phyloP scores from a whole-genome alignment of 495 filamentous ascomycete genomes.

The Cercophora sp. region DNA sequence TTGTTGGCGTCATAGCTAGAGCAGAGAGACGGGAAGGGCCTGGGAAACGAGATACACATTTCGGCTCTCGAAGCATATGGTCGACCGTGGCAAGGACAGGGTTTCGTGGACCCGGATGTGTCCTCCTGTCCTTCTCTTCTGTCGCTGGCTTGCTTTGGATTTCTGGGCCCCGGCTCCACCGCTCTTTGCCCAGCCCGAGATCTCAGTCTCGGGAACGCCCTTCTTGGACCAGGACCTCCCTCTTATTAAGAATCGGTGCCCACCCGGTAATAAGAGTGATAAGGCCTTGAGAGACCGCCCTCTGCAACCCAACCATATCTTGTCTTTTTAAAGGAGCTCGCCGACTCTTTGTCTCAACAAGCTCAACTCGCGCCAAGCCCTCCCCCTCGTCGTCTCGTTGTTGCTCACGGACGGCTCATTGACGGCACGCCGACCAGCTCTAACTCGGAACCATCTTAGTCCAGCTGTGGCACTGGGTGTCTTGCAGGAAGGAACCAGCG shows the following conservation, averaged over 20 bases:
- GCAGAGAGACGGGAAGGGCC: not conserved
- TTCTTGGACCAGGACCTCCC: not conserved
- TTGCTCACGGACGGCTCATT: not conserved
- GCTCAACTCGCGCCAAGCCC: no score
- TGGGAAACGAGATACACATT: not conserved
- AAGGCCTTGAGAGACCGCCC: not conserved
- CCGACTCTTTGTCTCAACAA: not conserved
- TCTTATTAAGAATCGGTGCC: not conserved
- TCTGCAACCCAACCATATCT: not conserved
- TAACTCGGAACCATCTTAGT: not conserved
- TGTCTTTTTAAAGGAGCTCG: not conserved
- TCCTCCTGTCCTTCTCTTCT: conserved; percentile 10
- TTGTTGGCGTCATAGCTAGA: conserved; percentile 1
- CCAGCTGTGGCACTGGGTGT: conserved; percentile 8
- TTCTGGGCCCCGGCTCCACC: conserved; percentile 14
- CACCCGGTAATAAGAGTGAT: conserved; percentile 1
- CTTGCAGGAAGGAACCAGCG: not conserved
- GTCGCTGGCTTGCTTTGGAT: not conserved
- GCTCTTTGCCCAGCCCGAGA: conserved; percentile 15
- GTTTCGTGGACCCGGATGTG: conserved; percentile 13
- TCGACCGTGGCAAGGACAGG: conserved; percentile 10
- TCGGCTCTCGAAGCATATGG: not conserved
- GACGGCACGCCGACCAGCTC: not conserved
- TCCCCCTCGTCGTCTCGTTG: not conserved
- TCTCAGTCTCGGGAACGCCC: not conserved